Conservation (phyloP, 2,329 filamentous ascomycete genomes). For the Xylariaceae sp. region DNA sequence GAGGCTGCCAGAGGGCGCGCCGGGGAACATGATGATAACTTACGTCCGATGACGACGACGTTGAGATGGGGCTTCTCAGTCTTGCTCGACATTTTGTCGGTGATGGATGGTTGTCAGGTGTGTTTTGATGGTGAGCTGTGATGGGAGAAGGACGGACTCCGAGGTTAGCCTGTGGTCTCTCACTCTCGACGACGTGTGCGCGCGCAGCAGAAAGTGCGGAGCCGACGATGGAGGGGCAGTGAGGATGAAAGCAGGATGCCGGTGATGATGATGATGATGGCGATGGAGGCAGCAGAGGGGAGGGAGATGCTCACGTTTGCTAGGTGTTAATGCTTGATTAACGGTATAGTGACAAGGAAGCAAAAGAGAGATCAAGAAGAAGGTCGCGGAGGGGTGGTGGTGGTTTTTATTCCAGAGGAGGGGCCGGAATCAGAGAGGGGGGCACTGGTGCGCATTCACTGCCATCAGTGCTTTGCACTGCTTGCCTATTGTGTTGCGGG, state of each 20-base stretch:
- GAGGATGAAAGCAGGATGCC: not conserved
- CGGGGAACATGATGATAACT: constrained; percentile 21
- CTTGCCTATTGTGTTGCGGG: constrained; percentile 11
- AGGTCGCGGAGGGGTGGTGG: constrained; percentile 18
- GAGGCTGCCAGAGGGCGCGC: not conserved
- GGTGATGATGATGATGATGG: constrained; percentile 10
- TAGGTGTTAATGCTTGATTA: constrained; percentile 39
- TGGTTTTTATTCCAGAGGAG: constrained; percentile 20
- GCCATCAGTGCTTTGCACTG: not conserved
- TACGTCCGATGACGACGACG: constrained; percentile 84
- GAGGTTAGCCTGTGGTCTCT: constrained; percentile 5
- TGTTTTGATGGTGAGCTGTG: constrained; percentile 8
- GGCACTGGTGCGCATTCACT: not conserved
- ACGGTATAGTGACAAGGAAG: constrained; percentile 37
- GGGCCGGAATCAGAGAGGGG: constrained; percentile 2
- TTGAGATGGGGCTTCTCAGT: constrained; percentile 94
- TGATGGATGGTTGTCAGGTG: constrained; percentile 4
- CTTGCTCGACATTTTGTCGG: constrained; percentile 49
- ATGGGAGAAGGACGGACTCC: not conserved
- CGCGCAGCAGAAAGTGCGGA: not conserved
- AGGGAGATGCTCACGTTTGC: constrained; percentile 24
- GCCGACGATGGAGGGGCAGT: not conserved
- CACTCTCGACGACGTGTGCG: not conserved
- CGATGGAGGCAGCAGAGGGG: constrained; percentile 3
- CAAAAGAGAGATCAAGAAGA: constrained; percentile 27